Evolutionary conservation across 179 eudicot genomes (phyloP).

Genomic region (Corrigiola litoralis): DNA sequence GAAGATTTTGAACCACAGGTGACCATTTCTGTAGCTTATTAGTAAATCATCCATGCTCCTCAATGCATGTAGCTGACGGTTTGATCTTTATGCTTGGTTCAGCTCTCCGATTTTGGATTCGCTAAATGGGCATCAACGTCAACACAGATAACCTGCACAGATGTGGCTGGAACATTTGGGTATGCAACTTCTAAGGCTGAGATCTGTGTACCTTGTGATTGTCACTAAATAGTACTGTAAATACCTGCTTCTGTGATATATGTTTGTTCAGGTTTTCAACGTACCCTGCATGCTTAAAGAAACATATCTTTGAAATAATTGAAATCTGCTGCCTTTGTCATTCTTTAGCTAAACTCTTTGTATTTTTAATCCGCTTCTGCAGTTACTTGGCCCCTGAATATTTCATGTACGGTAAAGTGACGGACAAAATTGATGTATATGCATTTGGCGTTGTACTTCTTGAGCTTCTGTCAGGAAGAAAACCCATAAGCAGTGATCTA

Average conservation of each 20-base stretch:
- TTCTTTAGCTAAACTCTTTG: neutral
- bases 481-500: constrained; percentile 58
- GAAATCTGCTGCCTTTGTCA: neutral
- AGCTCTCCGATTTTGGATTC: constrained; percentile 91
- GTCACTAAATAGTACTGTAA: too few species aligned
- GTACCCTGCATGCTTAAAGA: neutral
- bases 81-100: constrained; percentile 23
- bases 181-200: constrained; percentile 22
- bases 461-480: constrained; percentile 90
- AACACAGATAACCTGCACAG: constrained; percentile 50
- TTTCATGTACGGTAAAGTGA: constrained; percentile 85
- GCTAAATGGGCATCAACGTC: constrained; percentile 65
- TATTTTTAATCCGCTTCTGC: constrained; percentile 21
- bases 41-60: neutral
- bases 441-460: constrained; percentile 97
- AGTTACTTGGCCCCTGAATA: constrained; percentile 97
- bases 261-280: neutral
- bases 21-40: constrained; percentile 1
- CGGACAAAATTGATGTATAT: constrained; percentile 76
- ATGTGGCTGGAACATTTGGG: constrained; percentile 96
- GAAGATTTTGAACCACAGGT: constrained; percentile 91
- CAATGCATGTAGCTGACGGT: constrained; percentile 8
- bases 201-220: too few species aligned
- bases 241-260: neutral
- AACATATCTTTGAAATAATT: neutral